phyloP scores from a whole-genome alignment of 768 basidiomycete genomes.

The Mycena albidolilacea region DNA sequence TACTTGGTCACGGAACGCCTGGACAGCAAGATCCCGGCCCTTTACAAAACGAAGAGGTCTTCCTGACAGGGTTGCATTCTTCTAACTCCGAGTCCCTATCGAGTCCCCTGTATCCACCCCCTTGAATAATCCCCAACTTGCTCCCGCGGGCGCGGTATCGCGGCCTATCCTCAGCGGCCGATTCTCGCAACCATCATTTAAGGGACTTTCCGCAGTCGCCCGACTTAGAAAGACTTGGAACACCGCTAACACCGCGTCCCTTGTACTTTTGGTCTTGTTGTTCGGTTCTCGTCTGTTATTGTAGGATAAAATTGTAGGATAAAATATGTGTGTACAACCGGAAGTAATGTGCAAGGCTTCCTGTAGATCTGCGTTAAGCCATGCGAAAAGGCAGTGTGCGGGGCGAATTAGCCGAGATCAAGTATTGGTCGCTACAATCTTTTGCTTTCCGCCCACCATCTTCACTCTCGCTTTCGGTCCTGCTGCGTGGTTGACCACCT shows the following conservation, averaged over 20 bases:
- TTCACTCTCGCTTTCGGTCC: slow-evolving; percentile 23
- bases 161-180: too few species aligned
- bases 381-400: slow-evolving; percentile 5
- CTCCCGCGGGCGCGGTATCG: too few species aligned
- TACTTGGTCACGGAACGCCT: too few species aligned
- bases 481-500: slow-evolving; percentile 36
- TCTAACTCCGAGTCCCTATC: too few species aligned
- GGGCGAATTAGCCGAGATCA: slow-evolving; percentile 17
- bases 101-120: too few species aligned
- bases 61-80: too few species aligned
- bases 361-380: neutral
- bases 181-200: neutral
- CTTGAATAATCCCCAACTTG: too few species aligned
- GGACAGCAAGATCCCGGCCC: neutral
- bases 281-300: neutral
- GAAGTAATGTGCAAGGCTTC: neutral
- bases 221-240: neutral
- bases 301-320: neutral
- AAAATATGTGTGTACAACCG: neutral
- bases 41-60: neutral
- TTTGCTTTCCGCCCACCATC: slow-evolving; percentile 25
- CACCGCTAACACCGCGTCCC: neutral
- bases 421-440: slow-evolving; percentile 5
- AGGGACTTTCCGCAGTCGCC: neutral
- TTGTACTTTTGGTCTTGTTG: neutral